Base-by-base conservation (phyloP, 805 yeast genomes). In the Scheffersomyces stipitis region DNA sequence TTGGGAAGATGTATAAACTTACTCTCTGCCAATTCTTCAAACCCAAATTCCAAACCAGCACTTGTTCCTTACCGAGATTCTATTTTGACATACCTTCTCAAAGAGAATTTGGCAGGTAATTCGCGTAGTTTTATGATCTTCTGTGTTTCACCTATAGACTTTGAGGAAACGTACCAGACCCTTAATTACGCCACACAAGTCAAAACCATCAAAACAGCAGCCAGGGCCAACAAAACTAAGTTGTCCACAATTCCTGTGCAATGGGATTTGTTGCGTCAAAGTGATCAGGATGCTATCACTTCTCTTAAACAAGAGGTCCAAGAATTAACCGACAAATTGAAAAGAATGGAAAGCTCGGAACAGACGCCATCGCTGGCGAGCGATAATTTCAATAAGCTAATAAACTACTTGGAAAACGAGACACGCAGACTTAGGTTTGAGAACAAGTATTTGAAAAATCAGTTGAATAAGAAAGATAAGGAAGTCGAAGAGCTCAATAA, bases 41-140 rank as follows among this genome's bases (percentile, higher is more conserved):
- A 48, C 10, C 34, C 39, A 5, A 13, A 41, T 2, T 39, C 31
- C 15, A 60, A 55, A 14, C 57, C 62, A 4, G 53, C 64, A 4
- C 58, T 78, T 12, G 72, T 81, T 1, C 91, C 91, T 0, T 83
- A 81, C 49, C 66, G 95, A 44, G 95, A 86, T 47, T 84, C 95
- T 0, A 68, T 73, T 0, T 62, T 86, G 36, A 86, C 95, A 0
- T 83, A 90, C 78, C 62, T 86, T 2, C 64, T 86, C 44, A 81
- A 81, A 51, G 91, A 85, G 46, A 80, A 78, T 41, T 62, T 87
- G 26, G 88, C 93, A 1, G 96, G 96, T 1, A 84, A 85, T 52
- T 82, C 93, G n/a, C 85, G 83, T 51, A 89, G 95, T 0, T 82
- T 83, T 1, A 79, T 88, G 84, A 75, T 88, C n/a, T 93, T 93